Base-by-base conservation (phyloP, 2,329 filamentous ascomycete species). In the Geosmithia flava region DNA sequence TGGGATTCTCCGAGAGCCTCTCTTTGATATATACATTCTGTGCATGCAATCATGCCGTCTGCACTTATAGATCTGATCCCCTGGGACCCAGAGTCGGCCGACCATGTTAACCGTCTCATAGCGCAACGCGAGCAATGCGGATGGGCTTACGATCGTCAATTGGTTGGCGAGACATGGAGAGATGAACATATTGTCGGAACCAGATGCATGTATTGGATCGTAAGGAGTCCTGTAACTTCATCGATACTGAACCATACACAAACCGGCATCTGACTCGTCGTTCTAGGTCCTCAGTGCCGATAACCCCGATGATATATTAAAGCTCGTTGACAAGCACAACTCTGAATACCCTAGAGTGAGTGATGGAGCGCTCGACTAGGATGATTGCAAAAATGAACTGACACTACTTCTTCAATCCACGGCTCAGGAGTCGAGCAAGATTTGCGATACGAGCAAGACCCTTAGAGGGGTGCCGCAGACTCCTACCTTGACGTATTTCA, bases 101-200 rank as follows among this genome's bases (percentile, higher is more conserved):
- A 51, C 2, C 58, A 61, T 42, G 39, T 56, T 7, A 37, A 55
- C 11, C 45, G 57, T 2, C 45, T 61, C 48, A 43, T 53, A 8
- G 47, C 54, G 40, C 58, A 61, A 48, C 52, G 58, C 4, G 46
- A 52, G 11, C 51, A 48, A 8, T 61, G 58, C 47, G 56, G 58
- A 7, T 61, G 58, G 58, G 51, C 55, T 19, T 37, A 13, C 13
- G 5, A 16, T 7, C 30, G 42, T 0, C 50, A 55, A 7, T n/a
- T 44, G 3, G 53, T 59, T 1, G 50, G 48, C 3, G 27, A 42
- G 7, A 13, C 17, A 2, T 61, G 59, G 58, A 51, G 47, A 10
- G 47, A 52, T 1, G 49, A 43, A 8, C 58, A 60, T 29, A 33
- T 48, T 6, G 46, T 46, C 11, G 58, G 52, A 1, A 5, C 33